Conservation (phyloP, 805 yeast genomes). For the Saturnispora bothae region DNA sequence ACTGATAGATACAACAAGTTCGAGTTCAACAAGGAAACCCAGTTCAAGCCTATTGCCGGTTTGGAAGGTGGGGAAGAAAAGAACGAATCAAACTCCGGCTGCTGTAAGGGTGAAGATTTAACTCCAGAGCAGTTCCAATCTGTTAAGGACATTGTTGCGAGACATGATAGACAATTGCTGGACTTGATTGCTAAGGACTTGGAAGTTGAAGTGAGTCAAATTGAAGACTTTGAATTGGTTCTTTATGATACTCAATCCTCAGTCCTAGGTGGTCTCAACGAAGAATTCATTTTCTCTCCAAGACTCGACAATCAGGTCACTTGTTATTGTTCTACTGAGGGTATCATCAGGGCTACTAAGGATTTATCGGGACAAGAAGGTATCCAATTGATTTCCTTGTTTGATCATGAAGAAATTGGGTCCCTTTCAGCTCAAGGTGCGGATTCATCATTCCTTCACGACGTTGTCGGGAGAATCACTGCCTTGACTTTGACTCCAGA, state of each 20-base stretch:
- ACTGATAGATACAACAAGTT: slow-evolving; percentile 68
- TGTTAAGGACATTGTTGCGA: slow-evolving; percentile 49
- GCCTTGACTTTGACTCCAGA: slow-evolving; percentile 31
- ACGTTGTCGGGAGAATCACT: slow-evolving; percentile 61
- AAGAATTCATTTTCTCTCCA: slow-evolving; percentile 87
- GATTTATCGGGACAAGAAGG: slow-evolving; percentile 38
- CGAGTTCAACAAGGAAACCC: slow-evolving; percentile 83
- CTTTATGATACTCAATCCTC: slow-evolving; percentile 80
- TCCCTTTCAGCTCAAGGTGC: slow-evolving; percentile 95
- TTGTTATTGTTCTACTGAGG: slow-evolving; percentile 70
- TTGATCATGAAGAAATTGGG: slow-evolving; percentile 96
- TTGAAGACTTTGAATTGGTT: slow-evolving; percentile 84
- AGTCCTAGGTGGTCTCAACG: slow-evolving; percentile 75
- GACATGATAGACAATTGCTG: slow-evolving; percentile 70
- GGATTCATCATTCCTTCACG: slow-evolving; percentile 80
- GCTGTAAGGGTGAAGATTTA: slow-evolving; percentile 42
- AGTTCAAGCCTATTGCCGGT: slow-evolving; percentile 81
- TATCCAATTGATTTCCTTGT: slow-evolving; percentile 66
- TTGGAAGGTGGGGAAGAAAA: slow-evolving; percentile 17
- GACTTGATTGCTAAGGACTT: slow-evolving; percentile 60
- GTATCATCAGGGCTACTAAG: slow-evolving; percentile 39
- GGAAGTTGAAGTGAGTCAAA: slow-evolving; percentile 37
- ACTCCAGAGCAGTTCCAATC: slow-evolving; percentile 51
- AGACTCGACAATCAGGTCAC: slow-evolving; percentile 86
- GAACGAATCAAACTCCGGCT: slow-evolving; percentile 20